Evolutionary conservation across 75 land plant genomes (phyloP).

Genomic region (Isoetes taiwanensis): DNA sequence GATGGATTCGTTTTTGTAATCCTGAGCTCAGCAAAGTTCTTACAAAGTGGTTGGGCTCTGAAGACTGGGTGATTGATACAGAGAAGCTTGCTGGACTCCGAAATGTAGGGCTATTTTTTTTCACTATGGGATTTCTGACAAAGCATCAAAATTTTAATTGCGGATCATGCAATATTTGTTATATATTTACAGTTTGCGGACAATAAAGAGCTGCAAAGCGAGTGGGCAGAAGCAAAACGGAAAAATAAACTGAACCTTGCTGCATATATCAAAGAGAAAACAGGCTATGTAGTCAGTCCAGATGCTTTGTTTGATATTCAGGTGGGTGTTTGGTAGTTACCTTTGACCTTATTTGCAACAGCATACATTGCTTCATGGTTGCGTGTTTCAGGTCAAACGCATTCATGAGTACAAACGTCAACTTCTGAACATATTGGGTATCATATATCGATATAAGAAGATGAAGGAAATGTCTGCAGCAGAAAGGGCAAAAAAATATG

Average conservation of each 20-base stretch:
- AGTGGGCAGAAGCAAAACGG: conserved; percentile 84
- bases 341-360: neutral
- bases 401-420: conserved; percentile 97
- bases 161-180: neutral
- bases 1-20: conserved; percentile 16
- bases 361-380: neutral
- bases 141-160: neutral
- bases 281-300: conserved; percentile 57
- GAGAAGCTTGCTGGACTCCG: conserved; percentile 13
- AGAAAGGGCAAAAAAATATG: conserved; percentile 45
- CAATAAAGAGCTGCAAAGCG: conserved; percentile 48
- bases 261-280: conserved; percentile 39
- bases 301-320: conserved; percentile 85
- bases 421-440: conserved; percentile 74
- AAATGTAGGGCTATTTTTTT: conserved; percentile 3
- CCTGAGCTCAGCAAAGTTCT: conserved; percentile 8
- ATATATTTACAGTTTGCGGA: conserved; percentile 50
- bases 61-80: conserved; percentile 20
- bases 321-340: conserved; percentile 11
- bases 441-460: conserved; percentile 81
- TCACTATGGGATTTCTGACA: neutral
- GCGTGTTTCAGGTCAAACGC: conserved; percentile 40
- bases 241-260: conserved; percentile 68
- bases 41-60: conserved; percentile 16
- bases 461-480: conserved; percentile 79